Base-by-base conservation (phyloP, 805 yeast genomes). In the Candida silvatica region DNA sequence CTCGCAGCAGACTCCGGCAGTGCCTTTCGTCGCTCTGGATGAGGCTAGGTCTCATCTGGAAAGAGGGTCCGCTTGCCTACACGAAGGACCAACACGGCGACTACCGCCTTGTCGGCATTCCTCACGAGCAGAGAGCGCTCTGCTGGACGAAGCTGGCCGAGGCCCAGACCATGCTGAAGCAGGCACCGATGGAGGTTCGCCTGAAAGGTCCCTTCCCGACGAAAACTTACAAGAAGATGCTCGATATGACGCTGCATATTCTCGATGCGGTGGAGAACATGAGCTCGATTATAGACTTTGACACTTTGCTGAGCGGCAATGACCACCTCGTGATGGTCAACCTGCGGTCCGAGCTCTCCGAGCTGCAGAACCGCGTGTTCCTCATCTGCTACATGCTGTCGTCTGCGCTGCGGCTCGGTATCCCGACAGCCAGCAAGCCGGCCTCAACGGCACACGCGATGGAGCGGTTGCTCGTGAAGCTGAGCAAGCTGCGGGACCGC, bases 11-110 rank as follows among this genome's bases (percentile, higher is more conserved):
- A 32, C 58, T 84, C 39, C 74, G 82, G 39, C 64, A 66, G 19
- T 84, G 85, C 0, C 51, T 84, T 17, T 71, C 85, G 1, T 59
- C 77, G 3, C 61, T 83, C 17, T 85, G 94, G 94, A 60, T 85
- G 27, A 62, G 87, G 29, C 67, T 84, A 69, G 95, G 95, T 1
- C 67, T 85, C 17, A 67, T 77, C 6, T 84, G 94, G 94, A 79
- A 78, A 44, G 62, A 77, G 32, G 90, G 82, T 43, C 86, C 88
- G 2, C 57, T 84, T 41, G 69, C 66, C 14, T 69, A 61, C 34
- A 56, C 52, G n/a, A 51, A 55, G 24, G 54, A 47, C 12, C 47
- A 41, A 24, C 39, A 54, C 36, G 36, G 39, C 4, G 56, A 53
- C 16, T 34, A 43, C 28, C 31, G 36, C 18, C 47, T 68, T 8